A percentile compares a stretch with the other conserved stretches of the same genome.
Conservation (phyloP, 2,329 filamentous ascomycete species). For the Pseudodiploospora longispora region DNA sequence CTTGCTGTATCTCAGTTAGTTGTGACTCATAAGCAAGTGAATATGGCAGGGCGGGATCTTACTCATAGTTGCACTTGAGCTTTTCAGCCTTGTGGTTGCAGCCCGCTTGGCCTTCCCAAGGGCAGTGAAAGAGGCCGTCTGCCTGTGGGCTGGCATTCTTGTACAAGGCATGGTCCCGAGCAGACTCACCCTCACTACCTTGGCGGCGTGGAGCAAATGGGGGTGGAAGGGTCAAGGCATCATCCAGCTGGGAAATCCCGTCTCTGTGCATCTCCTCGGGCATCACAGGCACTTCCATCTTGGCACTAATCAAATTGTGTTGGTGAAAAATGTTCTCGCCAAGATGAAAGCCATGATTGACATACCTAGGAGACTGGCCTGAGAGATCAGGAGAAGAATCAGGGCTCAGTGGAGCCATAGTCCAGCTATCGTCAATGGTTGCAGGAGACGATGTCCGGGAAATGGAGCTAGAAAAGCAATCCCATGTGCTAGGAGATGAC, state of each 20-base stretch:
- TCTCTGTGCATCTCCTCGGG: conserved; percentile 19
- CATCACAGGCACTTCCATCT: conserved; percentile 22
- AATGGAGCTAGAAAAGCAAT: conserved; percentile 44
- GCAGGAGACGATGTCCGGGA: conserved; percentile 45
- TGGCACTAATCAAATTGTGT: conserved; percentile 17
- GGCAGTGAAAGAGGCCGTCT: conserved; percentile 90
- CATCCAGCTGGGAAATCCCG: conserved; percentile 19
- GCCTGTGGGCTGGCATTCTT: conserved; percentile 53
- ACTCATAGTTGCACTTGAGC: conserved; percentile 99
- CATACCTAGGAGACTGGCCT: conserved; percentile 48
- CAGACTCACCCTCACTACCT: conserved; percentile 47
- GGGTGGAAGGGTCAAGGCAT: conserved; percentile 22
- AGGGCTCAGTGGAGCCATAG: conserved; percentile 24
- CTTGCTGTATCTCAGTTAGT: conserved; percentile 53
- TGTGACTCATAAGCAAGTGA: neutral
- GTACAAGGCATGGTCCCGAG: conserved; percentile 62
- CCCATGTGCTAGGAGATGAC: conserved; percentile 45
- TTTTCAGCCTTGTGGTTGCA: conserved; percentile 92
- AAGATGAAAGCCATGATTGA: conserved; percentile 15
- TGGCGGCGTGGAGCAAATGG: conserved; percentile 38
- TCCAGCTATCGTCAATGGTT: conserved; percentile 41
- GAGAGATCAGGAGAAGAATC: conserved; percentile 42
- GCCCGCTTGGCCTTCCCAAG: conserved; percentile 60
- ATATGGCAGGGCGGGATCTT: conserved; percentile 34
- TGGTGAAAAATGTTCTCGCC: conserved; percentile 14